Conservation (phyloP, 2,329 filamentous ascomycete species). For the Botrytis hyacinthi region DNA sequence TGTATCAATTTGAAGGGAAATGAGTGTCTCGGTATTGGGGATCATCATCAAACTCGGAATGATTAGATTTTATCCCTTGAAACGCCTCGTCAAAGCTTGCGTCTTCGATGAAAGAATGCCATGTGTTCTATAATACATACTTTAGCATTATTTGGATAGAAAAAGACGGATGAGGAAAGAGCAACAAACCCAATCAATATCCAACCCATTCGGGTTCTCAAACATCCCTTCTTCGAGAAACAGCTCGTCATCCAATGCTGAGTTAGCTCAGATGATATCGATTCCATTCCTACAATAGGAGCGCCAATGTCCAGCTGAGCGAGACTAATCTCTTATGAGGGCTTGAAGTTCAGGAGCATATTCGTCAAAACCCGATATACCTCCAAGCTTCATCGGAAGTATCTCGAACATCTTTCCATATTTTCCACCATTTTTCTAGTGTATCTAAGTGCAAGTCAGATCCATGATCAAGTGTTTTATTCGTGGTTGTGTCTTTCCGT, state of each 20-base stretch:
- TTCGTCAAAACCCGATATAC: too few species aligned
- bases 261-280: neutral
- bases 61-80: neutral
- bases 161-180: neutral
- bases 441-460: too few species aligned
- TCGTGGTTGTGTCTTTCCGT: too few species aligned
- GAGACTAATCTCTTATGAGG: too few species aligned
- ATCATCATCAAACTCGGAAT: too few species aligned
- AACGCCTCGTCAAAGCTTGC: neutral
- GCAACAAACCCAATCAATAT: neutral
- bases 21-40: too few species aligned
- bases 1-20: neutral
- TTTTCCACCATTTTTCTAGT: too few species aligned
- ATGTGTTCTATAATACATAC: neutral
- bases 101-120: neutral
- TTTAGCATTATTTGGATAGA: neutral
- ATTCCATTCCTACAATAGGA: neutral
- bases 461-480: too few species aligned
- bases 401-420: too few species aligned
- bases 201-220: neutral
- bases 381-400: too few species aligned
- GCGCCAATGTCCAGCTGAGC: too few species aligned
- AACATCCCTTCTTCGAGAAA: neutral
- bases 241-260: fast-evolving
- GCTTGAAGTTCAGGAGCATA: too few species aligned